Conservation (phyloP, 1,284 basidiomycete species). For the Naganishia cerealis region DNA sequence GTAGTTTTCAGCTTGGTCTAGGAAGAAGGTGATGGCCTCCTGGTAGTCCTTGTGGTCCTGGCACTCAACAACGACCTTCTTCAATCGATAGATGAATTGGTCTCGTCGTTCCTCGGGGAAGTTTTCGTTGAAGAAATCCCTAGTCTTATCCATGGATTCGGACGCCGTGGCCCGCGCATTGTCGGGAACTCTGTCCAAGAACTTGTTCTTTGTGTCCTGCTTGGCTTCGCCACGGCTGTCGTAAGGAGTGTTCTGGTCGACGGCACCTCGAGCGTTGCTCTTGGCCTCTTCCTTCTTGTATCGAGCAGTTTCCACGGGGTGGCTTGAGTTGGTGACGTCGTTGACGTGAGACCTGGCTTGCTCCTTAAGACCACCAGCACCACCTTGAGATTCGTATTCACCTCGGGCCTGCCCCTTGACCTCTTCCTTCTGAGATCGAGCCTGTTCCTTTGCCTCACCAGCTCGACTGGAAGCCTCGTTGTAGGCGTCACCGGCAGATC, state of each 20-base stretch:
- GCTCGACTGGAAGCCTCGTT: conserved; percentile 50
- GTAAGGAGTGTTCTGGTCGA: conserved; percentile 33
- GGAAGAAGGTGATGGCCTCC: conserved; percentile 73
- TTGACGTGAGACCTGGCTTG: conserved; percentile 43
- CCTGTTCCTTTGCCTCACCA: conserved; percentile 44
- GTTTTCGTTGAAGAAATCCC: conserved; percentile 74
- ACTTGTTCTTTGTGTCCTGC: conserved; percentile 64
- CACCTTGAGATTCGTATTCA: conserved; percentile 43
- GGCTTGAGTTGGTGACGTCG: conserved; percentile 49
- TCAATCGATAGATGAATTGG: conserved; percentile 51
- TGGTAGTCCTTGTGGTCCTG: conserved; percentile 91
- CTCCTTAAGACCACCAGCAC: conserved; percentile 44
- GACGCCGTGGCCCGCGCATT: conserved; percentile 42
- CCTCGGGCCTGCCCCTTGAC: conserved; percentile 45
- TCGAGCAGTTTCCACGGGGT: conserved; percentile 52
- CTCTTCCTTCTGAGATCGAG: conserved; percentile 42
- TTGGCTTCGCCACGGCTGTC: conserved; percentile 62
- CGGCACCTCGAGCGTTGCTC: conserved; percentile 52
- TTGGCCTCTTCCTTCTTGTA: conserved; percentile 58
- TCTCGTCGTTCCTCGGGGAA: conserved; percentile 84
- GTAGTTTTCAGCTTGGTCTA: conserved; percentile 73
- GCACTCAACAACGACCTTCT: conserved; percentile 82
- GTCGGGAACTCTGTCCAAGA: conserved; percentile 56
- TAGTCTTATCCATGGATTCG: conserved; percentile 56
- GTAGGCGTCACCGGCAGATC: conserved; percentile 49